A percentile compares a stretch with the other conserved stretches of the same genome.
phyloP scores from a whole-genome alignment of 345 rosid genomes.

The Rhodamnia rubescens region DNA sequence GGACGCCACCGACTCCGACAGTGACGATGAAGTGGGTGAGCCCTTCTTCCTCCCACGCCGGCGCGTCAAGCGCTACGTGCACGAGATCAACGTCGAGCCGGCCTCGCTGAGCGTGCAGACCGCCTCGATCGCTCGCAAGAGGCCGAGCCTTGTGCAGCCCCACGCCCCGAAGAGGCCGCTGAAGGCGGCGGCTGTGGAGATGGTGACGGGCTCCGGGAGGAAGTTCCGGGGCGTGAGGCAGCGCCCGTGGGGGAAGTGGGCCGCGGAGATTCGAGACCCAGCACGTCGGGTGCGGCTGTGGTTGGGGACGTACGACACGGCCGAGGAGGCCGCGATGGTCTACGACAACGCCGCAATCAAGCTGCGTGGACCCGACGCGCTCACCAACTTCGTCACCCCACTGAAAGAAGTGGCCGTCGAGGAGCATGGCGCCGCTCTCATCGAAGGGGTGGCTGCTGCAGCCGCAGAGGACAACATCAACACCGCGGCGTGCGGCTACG shows the following conservation, averaged over 20 bases:
- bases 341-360: constrained; percentile 88
- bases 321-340: constrained; percentile 94
- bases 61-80: constrained; percentile 57
- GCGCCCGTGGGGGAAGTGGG: constrained; percentile 99
- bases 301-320: constrained; percentile 88
- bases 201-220: constrained; percentile 6
- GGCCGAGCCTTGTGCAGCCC: background rate
- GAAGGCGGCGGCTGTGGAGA: background rate
- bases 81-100: constrained; percentile 60
- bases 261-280: constrained; percentile 98
- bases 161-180: background rate
- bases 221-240: constrained; percentile 91
- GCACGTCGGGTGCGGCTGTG: constrained; percentile 73
- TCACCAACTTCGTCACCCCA: constrained; percentile 60
- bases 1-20: constrained; percentile 88
- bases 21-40: constrained; percentile 58
- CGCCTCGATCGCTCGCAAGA: constrained; percentile 11
- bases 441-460: background rate
- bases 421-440: constrained; percentile 1
- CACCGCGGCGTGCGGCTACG: constrained; percentile 33
- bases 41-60: constrained; percentile 16
- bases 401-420: background rate
- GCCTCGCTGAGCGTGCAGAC: constrained; percentile 1
- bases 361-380: constrained; percentile 85
- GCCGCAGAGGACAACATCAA: background rate